Percentiles rank a stretch among this genome's conserved stretches.
Conservation (phyloP, 2,329 filamentous ascomycete species). For the Talaromyces verruculosus region DNA sequence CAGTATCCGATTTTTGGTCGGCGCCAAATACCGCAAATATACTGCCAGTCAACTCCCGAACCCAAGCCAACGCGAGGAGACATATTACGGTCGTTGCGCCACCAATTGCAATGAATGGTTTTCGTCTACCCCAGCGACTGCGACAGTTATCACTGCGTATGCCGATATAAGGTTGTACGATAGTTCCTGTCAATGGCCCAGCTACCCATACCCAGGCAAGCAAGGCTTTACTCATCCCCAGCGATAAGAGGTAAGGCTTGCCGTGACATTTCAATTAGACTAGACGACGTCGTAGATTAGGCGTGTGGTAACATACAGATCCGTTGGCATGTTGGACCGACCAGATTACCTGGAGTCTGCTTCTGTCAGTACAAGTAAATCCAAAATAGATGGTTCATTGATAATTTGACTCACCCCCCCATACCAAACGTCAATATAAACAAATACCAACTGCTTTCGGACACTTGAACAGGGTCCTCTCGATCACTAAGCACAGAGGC, state of each 20-base stretch:
- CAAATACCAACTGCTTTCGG: conserved; percentile 82
- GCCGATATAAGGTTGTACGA: conserved; percentile 80
- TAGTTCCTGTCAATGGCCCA: conserved; percentile 73
- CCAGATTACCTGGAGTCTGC: conserved; percentile 85
- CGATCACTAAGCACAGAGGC: background rate
- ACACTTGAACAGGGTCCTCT: conserved; percentile 49
- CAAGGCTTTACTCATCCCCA: conserved; percentile 77
- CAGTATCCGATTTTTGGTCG: conserved; percentile 61
- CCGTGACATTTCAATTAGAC: conserved; percentile 7
- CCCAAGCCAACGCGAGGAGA: conserved; percentile 71
- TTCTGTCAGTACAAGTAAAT: conserved; percentile 22
- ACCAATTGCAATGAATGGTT: conserved; percentile 76
- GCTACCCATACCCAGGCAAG: conserved; percentile 85
- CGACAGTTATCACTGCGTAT: conserved; percentile 78
- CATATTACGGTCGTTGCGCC: conserved; percentile 66
- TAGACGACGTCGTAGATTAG: background rate
- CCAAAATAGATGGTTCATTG: background rate
- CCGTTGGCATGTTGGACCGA: conserved; percentile 92
- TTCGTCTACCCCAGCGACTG: conserved; percentile 71
- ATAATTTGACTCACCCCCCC: conserved; percentile 54
- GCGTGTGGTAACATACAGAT: conserved; percentile 55
- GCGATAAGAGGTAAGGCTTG: conserved; percentile 69
- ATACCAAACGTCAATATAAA: conserved; percentile 82
- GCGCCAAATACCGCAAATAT: conserved; percentile 70
- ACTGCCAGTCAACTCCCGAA: conserved; percentile 68